phyloP scores from a whole-genome alignment of 2,329 filamentous ascomycete genomes.

The Exophiala bonariae region DNA sequence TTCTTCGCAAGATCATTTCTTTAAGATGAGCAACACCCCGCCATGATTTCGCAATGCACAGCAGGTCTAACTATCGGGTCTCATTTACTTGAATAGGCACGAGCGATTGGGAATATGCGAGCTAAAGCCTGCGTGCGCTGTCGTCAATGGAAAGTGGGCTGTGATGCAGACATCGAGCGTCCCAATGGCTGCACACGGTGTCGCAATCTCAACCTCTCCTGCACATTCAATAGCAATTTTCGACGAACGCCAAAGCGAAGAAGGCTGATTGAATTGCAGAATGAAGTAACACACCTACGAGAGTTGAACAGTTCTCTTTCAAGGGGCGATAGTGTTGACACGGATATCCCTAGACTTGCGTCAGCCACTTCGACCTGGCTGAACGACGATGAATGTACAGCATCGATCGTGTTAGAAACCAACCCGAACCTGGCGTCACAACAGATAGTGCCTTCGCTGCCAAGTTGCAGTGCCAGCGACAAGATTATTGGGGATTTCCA shows the following conservation, averaged over 20 bases:
- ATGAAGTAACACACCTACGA: slow-evolving; percentile 9
- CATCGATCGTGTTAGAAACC: background rate
- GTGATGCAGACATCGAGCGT: slow-evolving; percentile 7
- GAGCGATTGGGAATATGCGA: slow-evolving; percentile 5
- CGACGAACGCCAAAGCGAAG: slow-evolving; percentile 10
- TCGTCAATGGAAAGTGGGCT: slow-evolving; percentile 16
- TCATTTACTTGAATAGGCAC: too few relatives aligned
- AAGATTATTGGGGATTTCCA: slow-evolving; percentile 9
- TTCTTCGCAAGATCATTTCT: too few relatives aligned
- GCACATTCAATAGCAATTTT: slow-evolving; percentile 11
- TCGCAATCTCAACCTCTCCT: slow-evolving; percentile 3
- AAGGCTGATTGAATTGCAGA: slow-evolving; percentile 12
- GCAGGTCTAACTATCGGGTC: too few relatives aligned
- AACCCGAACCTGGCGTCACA: too few relatives aligned
- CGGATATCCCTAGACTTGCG: background rate
- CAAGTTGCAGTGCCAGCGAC: slow-evolving; percentile 5
- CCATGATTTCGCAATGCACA: too few relatives aligned
- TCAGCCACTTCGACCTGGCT: background rate
- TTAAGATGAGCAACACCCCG: too few relatives aligned
- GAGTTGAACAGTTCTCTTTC: background rate
- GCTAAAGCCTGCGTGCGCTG: slow-evolving; percentile 14
- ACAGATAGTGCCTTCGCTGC: background rate
- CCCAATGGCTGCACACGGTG: slow-evolving; percentile 13
- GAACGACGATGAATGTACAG: background rate
- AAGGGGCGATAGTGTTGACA: background rate